A percentile compares a stretch with the other conserved stretches of the same genome.
These are phyloP conservation scores for Lachnellula cervina DNA, from an alignment of 2,329 filamentous ascomycete species.

Conservation along the genomic window DNA sequence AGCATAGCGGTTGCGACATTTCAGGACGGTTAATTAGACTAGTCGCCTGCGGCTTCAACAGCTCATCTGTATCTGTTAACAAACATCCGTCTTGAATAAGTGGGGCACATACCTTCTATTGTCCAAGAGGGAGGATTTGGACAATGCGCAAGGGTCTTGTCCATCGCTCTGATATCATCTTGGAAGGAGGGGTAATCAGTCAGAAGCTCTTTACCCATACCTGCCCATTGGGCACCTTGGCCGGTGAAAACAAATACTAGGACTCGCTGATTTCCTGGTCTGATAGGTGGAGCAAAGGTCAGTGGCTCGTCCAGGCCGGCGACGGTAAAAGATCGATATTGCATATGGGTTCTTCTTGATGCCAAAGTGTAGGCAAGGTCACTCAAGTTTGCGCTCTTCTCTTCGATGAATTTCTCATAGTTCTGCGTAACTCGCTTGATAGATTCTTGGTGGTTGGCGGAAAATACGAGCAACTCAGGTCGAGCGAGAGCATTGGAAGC, in stretches of 20 bases:
- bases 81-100: background rate
- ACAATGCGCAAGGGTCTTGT: background rate
- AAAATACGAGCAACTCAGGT: constrained; percentile 6
- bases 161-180: constrained; percentile 4
- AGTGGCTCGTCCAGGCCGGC: background rate
- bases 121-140: constrained; percentile 1
- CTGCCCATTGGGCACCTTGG: constrained; percentile 23
- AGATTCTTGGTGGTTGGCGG: constrained; percentile 5
- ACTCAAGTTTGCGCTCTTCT: background rate
- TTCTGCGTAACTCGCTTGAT: background rate
- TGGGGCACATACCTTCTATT: constrained; percentile 7
- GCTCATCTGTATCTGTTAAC: constrained; percentile 26
- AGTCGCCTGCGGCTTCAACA: constrained; percentile 28
- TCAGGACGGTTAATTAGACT: constrained; percentile 10
- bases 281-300: background rate
- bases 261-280: background rate
- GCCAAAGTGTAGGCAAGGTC: constrained; percentile 9
- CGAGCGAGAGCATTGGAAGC: background rate
- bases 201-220: constrained; percentile 18
- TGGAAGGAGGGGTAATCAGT: background rate
- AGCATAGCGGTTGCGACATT: constrained; percentile 19
- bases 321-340: background rate
- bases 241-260: constrained; percentile 23
- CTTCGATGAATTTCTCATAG: constrained; percentile 1
- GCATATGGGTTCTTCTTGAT: background rate